phyloP scores from a whole-genome alignment of 2,329 filamentous ascomycete species.

The Epichloe uncinata region DNA sequence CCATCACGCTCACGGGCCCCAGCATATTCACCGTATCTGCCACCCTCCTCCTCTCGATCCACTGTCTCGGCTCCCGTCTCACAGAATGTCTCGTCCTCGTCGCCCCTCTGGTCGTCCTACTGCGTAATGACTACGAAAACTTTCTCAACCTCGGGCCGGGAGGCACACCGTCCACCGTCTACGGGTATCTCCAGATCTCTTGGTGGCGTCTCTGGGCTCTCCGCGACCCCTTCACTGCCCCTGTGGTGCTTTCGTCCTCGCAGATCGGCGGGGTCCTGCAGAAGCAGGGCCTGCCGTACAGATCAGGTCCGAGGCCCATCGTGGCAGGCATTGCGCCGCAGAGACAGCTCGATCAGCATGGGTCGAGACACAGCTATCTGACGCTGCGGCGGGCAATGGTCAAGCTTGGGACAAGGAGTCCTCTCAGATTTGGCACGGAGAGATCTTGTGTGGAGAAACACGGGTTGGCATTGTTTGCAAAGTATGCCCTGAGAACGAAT shows the following conservation, averaged over 20 bases:
- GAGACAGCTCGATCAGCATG: slow-evolving; percentile 59
- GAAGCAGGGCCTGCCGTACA: slow-evolving; percentile 39
- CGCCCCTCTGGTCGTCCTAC: slow-evolving; percentile 33
- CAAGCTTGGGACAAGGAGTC: slow-evolving; percentile 32
- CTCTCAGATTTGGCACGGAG: slow-evolving; percentile 41
- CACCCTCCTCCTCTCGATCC: slow-evolving; percentile 36
- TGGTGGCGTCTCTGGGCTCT: slow-evolving; percentile 60
- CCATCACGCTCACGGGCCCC: slow-evolving; percentile 38
- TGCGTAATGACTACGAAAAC: slow-evolving; percentile 60
- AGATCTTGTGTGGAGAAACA: slow-evolving; percentile 75
- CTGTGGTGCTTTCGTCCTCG: slow-evolving; percentile 38
- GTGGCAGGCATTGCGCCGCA: slow-evolving; percentile 72
- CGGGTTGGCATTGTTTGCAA: slow-evolving; percentile 61
- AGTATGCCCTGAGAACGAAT: slow-evolving; percentile 50
- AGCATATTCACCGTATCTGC: slow-evolving; percentile 32
- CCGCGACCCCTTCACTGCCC: slow-evolving; percentile 52
- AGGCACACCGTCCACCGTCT: slow-evolving; percentile 61
- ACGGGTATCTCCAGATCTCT: slow-evolving; percentile 61
- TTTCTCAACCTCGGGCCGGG: slow-evolving; percentile 69
- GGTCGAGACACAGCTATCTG: slow-evolving; percentile 38
- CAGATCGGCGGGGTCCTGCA: slow-evolving; percentile 42
- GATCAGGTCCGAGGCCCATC: slow-evolving; percentile 48
- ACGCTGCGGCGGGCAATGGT: slow-evolving; percentile 40
- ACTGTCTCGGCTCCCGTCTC: slow-evolving; percentile 33
- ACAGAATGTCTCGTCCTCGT: slow-evolving; percentile 36